These are phyloP conservation scores for Tricholoma flavovirens DNA, from an alignment of 768 basidiomycete species.

Conservation along the genomic window DNA sequence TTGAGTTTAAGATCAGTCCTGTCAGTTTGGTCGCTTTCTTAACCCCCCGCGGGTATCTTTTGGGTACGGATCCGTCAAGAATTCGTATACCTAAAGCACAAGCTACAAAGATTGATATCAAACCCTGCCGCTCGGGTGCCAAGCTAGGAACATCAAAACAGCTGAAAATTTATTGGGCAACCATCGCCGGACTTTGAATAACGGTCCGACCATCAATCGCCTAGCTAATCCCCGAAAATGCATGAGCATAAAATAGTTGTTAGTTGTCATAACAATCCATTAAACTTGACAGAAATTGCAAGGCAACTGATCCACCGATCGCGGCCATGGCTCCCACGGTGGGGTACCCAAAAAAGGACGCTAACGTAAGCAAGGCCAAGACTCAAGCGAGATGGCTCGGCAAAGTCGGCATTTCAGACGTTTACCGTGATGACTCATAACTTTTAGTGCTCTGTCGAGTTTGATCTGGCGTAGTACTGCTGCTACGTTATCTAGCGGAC, in stretches of 20 bases:
- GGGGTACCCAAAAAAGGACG: background rate
- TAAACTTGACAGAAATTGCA: no score
- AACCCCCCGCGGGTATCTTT: constrained; percentile 5
- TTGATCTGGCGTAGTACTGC: no score
- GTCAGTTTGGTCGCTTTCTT: constrained; percentile 7
- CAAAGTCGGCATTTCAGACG: background rate
- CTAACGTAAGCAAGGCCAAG: background rate
- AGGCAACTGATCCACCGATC: background rate
- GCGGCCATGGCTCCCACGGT: background rate
- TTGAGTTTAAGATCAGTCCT: constrained; percentile 5
- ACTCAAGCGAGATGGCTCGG: background rate
- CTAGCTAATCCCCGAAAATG: background rate
- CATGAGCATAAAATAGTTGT: background rate
- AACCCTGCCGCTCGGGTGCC: background rate
- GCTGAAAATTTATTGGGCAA: constrained; percentile 4
- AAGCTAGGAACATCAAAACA: background rate
- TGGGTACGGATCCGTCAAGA: no score
- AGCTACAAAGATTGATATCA: constrained; percentile 12
- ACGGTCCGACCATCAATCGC: constrained; percentile 2
- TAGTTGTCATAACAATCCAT: no score
- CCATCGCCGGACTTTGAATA: background rate
- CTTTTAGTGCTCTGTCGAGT: no score
- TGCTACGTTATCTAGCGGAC: no score
- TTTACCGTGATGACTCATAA: background rate
- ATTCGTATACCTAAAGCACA: background rate